Conservation (phyloP, 2,329 filamentous ascomycete genomes). For the Rachicladosporium sp. region DNA sequence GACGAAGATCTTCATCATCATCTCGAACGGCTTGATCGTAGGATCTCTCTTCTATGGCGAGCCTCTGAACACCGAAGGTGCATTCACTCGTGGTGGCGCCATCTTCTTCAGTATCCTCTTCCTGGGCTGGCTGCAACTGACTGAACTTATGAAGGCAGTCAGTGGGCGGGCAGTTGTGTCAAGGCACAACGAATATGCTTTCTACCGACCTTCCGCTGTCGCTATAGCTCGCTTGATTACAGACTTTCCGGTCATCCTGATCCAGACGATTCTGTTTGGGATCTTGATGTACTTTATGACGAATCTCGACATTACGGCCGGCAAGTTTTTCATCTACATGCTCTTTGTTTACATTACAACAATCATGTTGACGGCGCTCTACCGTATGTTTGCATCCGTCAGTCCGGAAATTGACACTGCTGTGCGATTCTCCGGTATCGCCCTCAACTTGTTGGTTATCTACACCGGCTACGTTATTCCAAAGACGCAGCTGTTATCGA, state of each 20-base stretch:
- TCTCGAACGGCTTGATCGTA: conserved; percentile 62
- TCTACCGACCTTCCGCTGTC: conserved; percentile 57
- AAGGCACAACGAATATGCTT: conserved; percentile 56
- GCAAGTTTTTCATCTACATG: conserved; percentile 55
- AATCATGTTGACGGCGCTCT: conserved; percentile 50
- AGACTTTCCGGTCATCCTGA: conserved; percentile 49
- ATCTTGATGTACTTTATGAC: conserved; percentile 57
- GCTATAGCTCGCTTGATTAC: conserved; percentile 48
- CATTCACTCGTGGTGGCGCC: conserved; percentile 51
- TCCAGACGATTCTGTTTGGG: conserved; percentile 47
- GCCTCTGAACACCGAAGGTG: conserved; percentile 45
- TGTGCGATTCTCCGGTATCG: conserved; percentile 51
- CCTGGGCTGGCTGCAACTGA: conserved; percentile 58
- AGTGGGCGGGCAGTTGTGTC: conserved; percentile 57
- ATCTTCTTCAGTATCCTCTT: conserved; percentile 57
- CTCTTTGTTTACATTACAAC: conserved; percentile 53
- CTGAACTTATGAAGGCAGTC: conserved; percentile 67
- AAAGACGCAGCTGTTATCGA: conserved; percentile 44
- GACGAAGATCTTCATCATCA: conserved; percentile 69
- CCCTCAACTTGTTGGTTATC: conserved; percentile 49
- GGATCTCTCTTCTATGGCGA: conserved; percentile 67
- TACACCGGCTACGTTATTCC: conserved; percentile 59
- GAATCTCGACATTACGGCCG: conserved; percentile 43
- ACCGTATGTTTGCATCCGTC: conserved; percentile 53
- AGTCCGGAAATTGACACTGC: conserved; percentile 54